Percentiles rank a stretch among this genome's conserved stretches.
Conservation (phyloP, 2,329 filamentous ascomycete genomes). For the Venturia carpophila region DNA sequence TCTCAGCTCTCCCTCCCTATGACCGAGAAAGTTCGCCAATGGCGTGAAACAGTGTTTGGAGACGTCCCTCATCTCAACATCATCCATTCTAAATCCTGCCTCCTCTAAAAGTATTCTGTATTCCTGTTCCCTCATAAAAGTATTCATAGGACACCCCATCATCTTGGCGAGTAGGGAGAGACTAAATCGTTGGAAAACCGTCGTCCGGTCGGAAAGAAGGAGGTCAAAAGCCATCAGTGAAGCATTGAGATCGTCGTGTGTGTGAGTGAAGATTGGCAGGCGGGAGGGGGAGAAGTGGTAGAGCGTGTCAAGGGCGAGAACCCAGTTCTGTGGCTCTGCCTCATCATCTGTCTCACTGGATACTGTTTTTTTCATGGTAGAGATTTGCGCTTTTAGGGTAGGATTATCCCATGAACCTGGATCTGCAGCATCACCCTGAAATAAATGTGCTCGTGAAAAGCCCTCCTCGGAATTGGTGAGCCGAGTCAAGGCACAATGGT, state of each 20-base stretch:
- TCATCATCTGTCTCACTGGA: conserved; percentile 15
- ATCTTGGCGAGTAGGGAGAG: conserved; percentile 40
- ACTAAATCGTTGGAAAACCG: conserved; percentile 24
- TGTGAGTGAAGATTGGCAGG: conserved; percentile 38
- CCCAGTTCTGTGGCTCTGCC: conserved; percentile 36
- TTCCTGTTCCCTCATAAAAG: conserved; percentile 41
- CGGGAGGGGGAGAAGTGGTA: conserved; percentile 52
- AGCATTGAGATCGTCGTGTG: conserved; percentile 37
- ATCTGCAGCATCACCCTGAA: conserved; percentile 43
- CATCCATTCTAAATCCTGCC: conserved; percentile 40
- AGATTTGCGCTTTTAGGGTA: not conserved
- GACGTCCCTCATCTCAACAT: conserved; percentile 43
- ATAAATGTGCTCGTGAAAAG: conserved; percentile 32
- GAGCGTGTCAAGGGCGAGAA: conserved; percentile 49
- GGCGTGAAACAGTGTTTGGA: conserved; percentile 47
- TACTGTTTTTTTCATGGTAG: conserved; percentile 14
- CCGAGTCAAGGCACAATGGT: conserved; percentile 28
- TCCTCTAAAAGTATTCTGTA: conserved; percentile 41
- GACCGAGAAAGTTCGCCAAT: conserved; percentile 38
- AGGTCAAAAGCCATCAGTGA: conserved; percentile 51
- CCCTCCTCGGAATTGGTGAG: conserved; percentile 11
- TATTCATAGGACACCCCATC: conserved; percentile 42
- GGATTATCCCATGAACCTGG: conserved; percentile 26
- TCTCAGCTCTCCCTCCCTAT: conserved; percentile 30
- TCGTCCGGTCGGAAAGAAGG: conserved; percentile 29